These are phyloP conservation scores for Quillaja saponaria DNA, from an alignment of 306 rosid species.

Conservation along the genomic window DNA sequence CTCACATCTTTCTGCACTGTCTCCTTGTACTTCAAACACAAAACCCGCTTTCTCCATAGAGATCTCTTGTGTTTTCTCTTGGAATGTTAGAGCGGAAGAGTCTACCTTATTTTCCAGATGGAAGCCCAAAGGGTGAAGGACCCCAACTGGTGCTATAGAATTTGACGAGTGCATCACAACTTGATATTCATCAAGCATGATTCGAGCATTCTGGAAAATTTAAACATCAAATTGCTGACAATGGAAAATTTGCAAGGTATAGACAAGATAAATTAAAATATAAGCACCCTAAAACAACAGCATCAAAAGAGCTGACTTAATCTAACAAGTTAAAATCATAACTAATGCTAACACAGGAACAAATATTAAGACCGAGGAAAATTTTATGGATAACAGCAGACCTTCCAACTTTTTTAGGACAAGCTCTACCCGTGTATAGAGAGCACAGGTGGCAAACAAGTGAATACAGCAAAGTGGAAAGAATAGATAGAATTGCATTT, in stretches of 20 bases:
- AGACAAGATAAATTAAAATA: conserved; percentile 6
- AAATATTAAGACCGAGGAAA: not conserved
- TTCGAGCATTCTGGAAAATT: conserved; percentile 69
- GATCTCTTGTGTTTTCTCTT: conserved; percentile 36
- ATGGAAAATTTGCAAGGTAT: conserved; percentile 21
- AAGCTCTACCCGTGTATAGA: too few species aligned
- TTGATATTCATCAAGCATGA: conserved; percentile 76
- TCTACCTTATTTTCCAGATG: conserved; percentile 79
- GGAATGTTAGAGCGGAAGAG: conserved; percentile 29
- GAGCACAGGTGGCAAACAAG: not conserved
- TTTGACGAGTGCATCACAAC: conserved; percentile 82
- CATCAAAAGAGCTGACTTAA: conserved; percentile 1
- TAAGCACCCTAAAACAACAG: conserved; percentile 12
- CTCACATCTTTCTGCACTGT: conserved; percentile 43
- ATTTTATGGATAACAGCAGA: conserved; percentile 14
- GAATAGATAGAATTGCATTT: conserved; percentile 7
- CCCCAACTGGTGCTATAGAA: conserved; percentile 87
- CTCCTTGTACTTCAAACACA: conserved; percentile 67
- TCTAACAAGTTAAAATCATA: not conserved
- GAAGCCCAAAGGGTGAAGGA: conserved; percentile 83
- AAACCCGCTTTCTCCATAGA: conserved; percentile 45
- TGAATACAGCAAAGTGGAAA: conserved; percentile 18
- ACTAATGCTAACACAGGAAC: conserved; percentile 17
- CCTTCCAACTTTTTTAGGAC: too few species aligned
- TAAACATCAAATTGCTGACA: conserved; percentile 20